Conservation (phyloP, 805 yeast genomes). For the Lipomyces sp. region DNA sequence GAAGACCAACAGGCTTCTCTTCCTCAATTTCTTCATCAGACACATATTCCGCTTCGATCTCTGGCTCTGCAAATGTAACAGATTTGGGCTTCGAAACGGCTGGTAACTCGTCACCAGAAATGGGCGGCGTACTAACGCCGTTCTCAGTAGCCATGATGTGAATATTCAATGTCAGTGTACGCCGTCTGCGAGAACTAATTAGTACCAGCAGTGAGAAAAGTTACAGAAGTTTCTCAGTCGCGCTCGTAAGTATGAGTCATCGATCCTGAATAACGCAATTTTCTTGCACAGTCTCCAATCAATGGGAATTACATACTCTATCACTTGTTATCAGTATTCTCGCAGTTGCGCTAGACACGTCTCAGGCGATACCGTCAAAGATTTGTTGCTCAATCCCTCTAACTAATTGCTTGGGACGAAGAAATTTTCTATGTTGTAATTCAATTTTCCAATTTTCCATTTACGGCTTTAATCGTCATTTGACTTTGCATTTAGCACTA, state of each 20-base stretch:
- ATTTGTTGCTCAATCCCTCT: background rate
- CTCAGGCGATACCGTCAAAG: background rate
- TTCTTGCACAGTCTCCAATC: background rate
- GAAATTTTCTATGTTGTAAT: background rate
- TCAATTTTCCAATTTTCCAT: background rate
- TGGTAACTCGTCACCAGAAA: conserved; percentile 31
- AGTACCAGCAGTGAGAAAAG: background rate
- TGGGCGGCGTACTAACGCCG: conserved; percentile 33
- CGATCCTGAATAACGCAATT: background rate
- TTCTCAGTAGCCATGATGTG: conserved; percentile 29
- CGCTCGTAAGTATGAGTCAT: too few species aligned
- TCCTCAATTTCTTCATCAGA: conserved; percentile 74
- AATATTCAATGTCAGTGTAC: background rate
- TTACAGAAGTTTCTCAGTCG: too few species aligned
- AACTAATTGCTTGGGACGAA: background rate
- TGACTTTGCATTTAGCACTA: conserved; percentile 8
- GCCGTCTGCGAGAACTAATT: background rate
- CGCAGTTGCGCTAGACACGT: background rate
- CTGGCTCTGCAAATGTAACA: conserved; percentile 78
- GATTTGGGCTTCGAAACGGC: conserved; percentile 60
- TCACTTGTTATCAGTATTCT: background rate
- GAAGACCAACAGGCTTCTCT: conserved; percentile 96
- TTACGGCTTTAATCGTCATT: background rate
- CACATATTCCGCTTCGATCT: conserved; percentile 61
- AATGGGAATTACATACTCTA: conserved; percentile 1